Conservation (phyloP, 2,329 filamentous ascomycete genomes). For the Colletotrichum higginsianum region DNA sequence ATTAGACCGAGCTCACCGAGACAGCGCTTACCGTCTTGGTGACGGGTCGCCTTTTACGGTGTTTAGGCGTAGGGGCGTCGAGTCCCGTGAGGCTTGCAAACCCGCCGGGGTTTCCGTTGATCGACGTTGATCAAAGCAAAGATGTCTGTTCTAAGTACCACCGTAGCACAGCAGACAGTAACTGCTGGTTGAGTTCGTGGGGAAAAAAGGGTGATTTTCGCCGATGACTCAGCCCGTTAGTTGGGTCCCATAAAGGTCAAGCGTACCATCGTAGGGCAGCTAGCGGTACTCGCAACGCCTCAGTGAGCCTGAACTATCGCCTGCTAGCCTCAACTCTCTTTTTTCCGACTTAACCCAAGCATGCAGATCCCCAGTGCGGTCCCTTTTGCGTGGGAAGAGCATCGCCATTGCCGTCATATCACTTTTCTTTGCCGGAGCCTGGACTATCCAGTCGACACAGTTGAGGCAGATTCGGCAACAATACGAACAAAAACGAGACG, state of each 20-base stretch:
- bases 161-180: constrained; percentile 1
- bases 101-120: constrained; percentile 8
- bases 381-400: constrained; percentile 18
- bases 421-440: constrained; percentile 13
- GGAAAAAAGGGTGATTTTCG: no score
- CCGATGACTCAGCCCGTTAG: no score
- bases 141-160: constrained; percentile 18
- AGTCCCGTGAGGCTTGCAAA: background rate
- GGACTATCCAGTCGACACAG: background rate
- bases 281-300: constrained; percentile 16
- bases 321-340: constrained; percentile 38
- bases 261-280: constrained; percentile 28
- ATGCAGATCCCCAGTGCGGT: constrained; percentile 35
- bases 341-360: constrained; percentile 8
- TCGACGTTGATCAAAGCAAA: constrained; percentile 8
- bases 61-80: constrained; percentile 5
- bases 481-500: background rate
- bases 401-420: constrained; percentile 1
- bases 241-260: no score
- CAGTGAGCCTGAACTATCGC: constrained; percentile 29
- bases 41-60: constrained; percentile 8
- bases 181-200: no score
- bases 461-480: background rate
- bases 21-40: constrained; percentile 33
- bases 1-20: constrained; percentile 39